Base-by-base conservation (phyloP, 768 basidiomycete genomes). In the Russula ochroleuca region DNA sequence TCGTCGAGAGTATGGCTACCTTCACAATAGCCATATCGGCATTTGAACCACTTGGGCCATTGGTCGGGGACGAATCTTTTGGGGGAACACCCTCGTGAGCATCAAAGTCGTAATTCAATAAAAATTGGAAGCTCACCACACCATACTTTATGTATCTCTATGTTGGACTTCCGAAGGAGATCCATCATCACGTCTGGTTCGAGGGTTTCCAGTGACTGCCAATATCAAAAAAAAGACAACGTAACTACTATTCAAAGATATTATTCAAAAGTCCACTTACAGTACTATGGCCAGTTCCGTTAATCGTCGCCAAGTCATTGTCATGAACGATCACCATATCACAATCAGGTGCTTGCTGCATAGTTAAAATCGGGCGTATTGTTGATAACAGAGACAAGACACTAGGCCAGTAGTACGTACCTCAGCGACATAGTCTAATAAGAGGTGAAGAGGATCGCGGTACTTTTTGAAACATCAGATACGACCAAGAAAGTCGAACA, bases 391-490 rank as follows among this genome's bases (percentile, higher is more conserved):
- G 19, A 51, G 19, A 51, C 1, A 31, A 31, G 31, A 8, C 9
- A 9, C 5, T 4, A 17, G 19, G 25, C 2, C 13, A 8, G 25
- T 25, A 17, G 17, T 7, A 59, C 43, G n/a, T 23, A 61, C 60
- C 8, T 61, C 35, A 3, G 43, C 41, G 1, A 61, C 10, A 54
- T 61, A 37, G 15, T 54, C 33, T 19, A 54, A n/a, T 37, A 54
- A 33, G 4, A 25, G 5, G n/a, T 50, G 25, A 50, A 59, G 48
- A n/a, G 58, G 48, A 40, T 59, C 58, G 10, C 58, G 48, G 25
- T 50, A 50, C 48, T 59, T 49, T 19, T 49, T 19, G 9, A 40
- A 59, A 14, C 1, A 2, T 59, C 13, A 50, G 25, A 14, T 2
- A 0, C 3, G 8, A 9, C 17, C 1, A 11, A 38, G 9, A 33